phyloP scores from a whole-genome alignment of 2,329 filamentous ascomycete species.

The Fusarium robinianum region DNA sequence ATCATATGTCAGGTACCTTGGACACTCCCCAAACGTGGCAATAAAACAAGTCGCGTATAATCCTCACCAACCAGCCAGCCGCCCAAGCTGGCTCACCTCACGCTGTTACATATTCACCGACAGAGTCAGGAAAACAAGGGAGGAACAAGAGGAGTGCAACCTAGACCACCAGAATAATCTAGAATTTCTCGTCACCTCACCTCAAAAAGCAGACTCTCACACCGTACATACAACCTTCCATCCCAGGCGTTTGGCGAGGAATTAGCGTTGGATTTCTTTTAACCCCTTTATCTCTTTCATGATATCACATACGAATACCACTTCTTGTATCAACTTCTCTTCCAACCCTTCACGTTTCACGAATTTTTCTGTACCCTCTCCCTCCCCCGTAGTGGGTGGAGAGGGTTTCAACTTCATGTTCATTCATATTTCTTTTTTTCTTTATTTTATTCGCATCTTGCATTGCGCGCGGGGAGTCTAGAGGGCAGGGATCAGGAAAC shows the following conservation, averaged over 20 bases:
- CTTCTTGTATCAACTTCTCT: slow-evolving; percentile 3
- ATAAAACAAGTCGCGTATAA: slow-evolving; percentile 32
- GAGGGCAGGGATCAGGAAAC: no score
- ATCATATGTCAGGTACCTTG: slow-evolving; percentile 71
- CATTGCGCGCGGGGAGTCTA: no score
- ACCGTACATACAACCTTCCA: slow-evolving; percentile 16
- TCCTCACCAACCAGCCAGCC: slow-evolving; percentile 22
- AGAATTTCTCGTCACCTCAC: slow-evolving; percentile 8
- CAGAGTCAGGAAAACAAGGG: slow-evolving; percentile 14
- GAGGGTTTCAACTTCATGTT: no score
- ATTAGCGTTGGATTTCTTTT: neutral
- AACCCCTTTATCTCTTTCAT: no score
- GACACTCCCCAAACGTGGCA: slow-evolving; percentile 65
- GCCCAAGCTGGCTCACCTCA: slow-evolving; percentile 6
- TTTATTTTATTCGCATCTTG: no score
- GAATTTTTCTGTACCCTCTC: no score
- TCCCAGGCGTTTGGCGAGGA: slow-evolving; percentile 16
- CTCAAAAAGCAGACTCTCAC: slow-evolving; percentile 10
- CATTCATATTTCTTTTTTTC: no score
- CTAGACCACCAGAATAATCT: no score
- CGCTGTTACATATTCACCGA: slow-evolving; percentile 8
- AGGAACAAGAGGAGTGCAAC: slow-evolving; percentile 1
- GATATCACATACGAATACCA: slow-evolving; percentile 21
- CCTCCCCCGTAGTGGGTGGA: no score
- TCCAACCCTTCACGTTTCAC: no score